Conservation (phyloP, 2,329 filamentous ascomycete species). For the Lecanicillium sp. region DNA sequence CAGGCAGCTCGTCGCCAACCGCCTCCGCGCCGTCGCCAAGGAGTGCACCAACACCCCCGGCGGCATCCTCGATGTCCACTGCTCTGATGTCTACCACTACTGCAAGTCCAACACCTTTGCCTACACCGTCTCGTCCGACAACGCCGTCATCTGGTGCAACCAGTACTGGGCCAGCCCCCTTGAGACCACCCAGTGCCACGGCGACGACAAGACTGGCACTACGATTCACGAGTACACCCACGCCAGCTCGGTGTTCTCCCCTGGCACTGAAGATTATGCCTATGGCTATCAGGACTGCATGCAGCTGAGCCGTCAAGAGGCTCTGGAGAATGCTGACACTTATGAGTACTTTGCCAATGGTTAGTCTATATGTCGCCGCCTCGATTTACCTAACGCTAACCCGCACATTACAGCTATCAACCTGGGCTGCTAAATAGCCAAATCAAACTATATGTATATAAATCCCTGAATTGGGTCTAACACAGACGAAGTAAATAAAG, state of each 20-base stretch:
- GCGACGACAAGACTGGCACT: conserved; percentile 7
- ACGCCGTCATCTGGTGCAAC: conserved; percentile 5
- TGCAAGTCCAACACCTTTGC: conserved; percentile 3
- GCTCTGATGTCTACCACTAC: conserved; percentile 1
- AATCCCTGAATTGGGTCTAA: background rate
- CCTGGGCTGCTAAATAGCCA: background rate
- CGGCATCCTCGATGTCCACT: conserved; percentile 3
- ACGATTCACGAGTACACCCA: conserved; percentile 5
- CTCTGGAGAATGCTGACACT: conserved; percentile 1
- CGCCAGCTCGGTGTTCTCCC: background rate
- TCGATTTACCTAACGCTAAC: background rate
- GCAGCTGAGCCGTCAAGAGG: background rate
- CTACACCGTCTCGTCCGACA: background rate
- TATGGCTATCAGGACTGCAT: conserved; percentile 1
- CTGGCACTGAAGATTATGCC: background rate
- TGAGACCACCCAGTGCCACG: conserved; percentile 5
- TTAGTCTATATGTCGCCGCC: background rate
- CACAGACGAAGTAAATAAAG: no score
- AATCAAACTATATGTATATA: background rate
- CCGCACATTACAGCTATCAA: background rate
- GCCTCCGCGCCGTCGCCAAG: conserved; percentile 5
- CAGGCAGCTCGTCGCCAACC: conserved; percentile 1
- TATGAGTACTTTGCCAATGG: conserved; percentile 9
- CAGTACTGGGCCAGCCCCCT: background rate
- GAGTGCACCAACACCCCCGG: conserved; percentile 6